Conservation (phyloP, 805 yeast genomes). For the Candida palmyrensis region DNA sequence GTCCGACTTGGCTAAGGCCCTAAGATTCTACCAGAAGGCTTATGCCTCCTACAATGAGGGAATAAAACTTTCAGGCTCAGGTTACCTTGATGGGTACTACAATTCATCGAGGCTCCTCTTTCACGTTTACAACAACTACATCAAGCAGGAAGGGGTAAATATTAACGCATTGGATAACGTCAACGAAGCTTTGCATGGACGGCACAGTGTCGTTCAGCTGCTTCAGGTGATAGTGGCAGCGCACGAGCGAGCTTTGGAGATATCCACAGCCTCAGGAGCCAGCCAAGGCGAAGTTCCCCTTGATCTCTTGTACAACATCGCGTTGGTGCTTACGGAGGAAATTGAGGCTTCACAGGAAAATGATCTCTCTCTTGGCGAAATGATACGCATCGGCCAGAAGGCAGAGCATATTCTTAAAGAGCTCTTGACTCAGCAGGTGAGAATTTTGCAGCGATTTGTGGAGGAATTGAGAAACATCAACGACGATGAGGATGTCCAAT, state of each 20-base stretch:
- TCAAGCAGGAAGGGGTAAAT: conserved; percentile 42
- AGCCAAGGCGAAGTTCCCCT: conserved; percentile 25
- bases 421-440: conserved; percentile 23
- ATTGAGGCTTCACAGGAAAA: conserved; percentile 31
- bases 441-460: conserved; percentile 22
- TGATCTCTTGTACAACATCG: conserved; percentile 45
- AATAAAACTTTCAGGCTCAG: conserved; percentile 12
- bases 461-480: conserved; percentile 14
- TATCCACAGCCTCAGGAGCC: conserved; percentile 9
- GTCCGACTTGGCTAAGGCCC: conserved; percentile 58
- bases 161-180: conserved; percentile 24
- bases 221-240: conserved; percentile 28
- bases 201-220: conserved; percentile 33
- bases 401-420: conserved; percentile 15
- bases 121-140: conserved; percentile 50
- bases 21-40: conserved; percentile 62
- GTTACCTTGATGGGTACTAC: conserved; percentile 45
- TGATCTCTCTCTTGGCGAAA: conserved; percentile 9
- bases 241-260: conserved; percentile 33
- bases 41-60: conserved; percentile 39
- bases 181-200: conserved; percentile 25
- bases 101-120: conserved; percentile 56
- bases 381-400: conserved; percentile 12
- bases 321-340: conserved; percentile 42
- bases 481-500: conserved; percentile 1